Evolutionary conservation across 2,329 filamentous ascomycete genomes (phyloP).

Genomic region (Phialemoniopsis sp.): DNA sequence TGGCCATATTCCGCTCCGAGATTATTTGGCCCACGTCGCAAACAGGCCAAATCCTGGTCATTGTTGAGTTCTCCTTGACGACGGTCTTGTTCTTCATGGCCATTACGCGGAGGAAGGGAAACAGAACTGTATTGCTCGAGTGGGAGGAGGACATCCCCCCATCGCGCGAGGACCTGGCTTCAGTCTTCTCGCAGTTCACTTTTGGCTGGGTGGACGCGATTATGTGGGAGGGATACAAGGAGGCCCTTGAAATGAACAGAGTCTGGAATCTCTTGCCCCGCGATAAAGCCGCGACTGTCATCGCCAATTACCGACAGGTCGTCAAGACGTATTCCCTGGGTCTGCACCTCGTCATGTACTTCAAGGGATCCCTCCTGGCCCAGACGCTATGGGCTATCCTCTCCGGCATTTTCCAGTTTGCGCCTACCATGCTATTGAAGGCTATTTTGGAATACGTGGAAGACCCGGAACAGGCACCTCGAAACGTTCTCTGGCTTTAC

Average conservation of each 20-base stretch:
- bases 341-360: conserved; percentile 79
- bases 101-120: conserved; percentile 82
- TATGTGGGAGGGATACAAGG: conserved; percentile 83
- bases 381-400: conserved; percentile 80
- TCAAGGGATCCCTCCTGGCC: conserved; percentile 68
- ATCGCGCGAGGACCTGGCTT: conserved; percentile 81
- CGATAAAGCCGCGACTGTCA: conserved; percentile 79
- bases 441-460: conserved; percentile 95
- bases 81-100: conserved; percentile 73
- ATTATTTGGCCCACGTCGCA: conserved; percentile 71
- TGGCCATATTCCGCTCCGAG: conserved; percentile 79
- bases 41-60: conserved; percentile 59
- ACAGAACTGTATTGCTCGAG: conserved; percentile 82
- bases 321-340: conserved; percentile 78
- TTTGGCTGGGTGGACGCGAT: conserved; percentile 91
- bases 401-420: conserved; percentile 80
- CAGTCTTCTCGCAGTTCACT: conserved; percentile 79
- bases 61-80: conserved; percentile 70
- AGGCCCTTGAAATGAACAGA: conserved; percentile 75
- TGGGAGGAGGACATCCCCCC: conserved; percentile 87
- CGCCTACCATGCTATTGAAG: conserved; percentile 85
- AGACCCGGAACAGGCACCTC: conserved; percentile 66
- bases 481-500: conserved; percentile 92
- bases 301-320: conserved; percentile 78
- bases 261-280: conserved; percentile 90